Base-by-base conservation (phyloP, 2,329 filamentous ascomycete genomes). In the Trichoderma atroviride region DNA sequence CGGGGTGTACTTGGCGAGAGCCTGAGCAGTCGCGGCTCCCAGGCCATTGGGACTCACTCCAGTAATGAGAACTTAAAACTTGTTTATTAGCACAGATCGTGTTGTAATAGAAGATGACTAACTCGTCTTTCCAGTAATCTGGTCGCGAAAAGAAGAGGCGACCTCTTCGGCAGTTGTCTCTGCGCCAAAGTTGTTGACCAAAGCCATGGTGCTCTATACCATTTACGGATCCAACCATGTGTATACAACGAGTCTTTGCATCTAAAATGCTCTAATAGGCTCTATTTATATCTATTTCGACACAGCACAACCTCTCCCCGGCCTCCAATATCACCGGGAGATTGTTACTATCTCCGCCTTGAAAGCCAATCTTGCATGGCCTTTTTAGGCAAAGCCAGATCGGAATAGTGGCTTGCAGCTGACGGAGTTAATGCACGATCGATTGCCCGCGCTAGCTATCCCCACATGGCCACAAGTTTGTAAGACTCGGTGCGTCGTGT, bases 1-100 rank as follows among this genome's bases (percentile, higher is more conserved):
- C 1, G 69, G 69, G 3, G 29, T 29, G 55, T 70, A 33, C 1
- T 37, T 68, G 43, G 63, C 69, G 43, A 70, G 55, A 35, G 69
- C 55, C 19, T 60, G 29, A 27, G 69, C 62, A 14, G 31, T 50
- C 0, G 62, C 56, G n/a, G 56, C 63, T n/a, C 69, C 69, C 5
- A 70, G 62, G 9, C 69, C 62, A 50, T 68, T 68, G 31, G 69
- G 69, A 14, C 55, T 68, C n/a, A 70, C 33, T 7, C 69, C 69
- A 11, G 69, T 70, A 27, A 70, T 68, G 47, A 70, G 57, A 37
- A 70, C 69, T 70, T 19, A 14, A 22, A 10, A 3, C 16, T n/a
- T 13, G 13, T 11, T 27, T 22, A 22, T 43, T 29, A 27, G 13
- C 14, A 29, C n/a, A 50, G 47, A 24, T 50, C n/a, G 2, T 50